Evolutionary conservation across 129 eudicot genomes (phyloP).

Genomic region (Arctium minus): DNA sequence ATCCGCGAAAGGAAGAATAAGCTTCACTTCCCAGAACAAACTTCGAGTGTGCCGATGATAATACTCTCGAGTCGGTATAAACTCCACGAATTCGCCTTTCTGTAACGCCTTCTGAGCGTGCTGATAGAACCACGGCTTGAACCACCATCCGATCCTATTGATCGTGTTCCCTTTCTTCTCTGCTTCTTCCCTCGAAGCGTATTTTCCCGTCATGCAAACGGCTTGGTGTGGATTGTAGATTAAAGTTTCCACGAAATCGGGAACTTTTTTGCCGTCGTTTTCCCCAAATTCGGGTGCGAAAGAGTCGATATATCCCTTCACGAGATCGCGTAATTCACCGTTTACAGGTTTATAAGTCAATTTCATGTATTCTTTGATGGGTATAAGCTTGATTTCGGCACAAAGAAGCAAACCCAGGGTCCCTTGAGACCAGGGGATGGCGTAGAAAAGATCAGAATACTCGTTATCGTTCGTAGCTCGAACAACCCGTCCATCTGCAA

Average conservation of each 20-base stretch:
- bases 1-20: constrained; percentile 30
- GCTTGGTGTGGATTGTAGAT: constrained; percentile 60
- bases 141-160: constrained; percentile 81
- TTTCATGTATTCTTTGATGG: constrained; percentile 68
- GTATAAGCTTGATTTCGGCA: constrained; percentile 80
- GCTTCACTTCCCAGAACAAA: constrained; percentile 23
- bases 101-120: constrained; percentile 64
- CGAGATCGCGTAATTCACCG: constrained; percentile 56
- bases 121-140: constrained; percentile 88
- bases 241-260: constrained; percentile 75
- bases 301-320: constrained; percentile 68
- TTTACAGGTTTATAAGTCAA: constrained; percentile 63
- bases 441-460: constrained; percentile 72
- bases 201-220: constrained; percentile 66
- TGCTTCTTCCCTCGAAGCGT: constrained; percentile 70
- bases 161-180: constrained; percentile 51
- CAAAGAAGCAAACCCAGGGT: constrained; percentile 76
- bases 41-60: constrained; percentile 61
- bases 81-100: constrained; percentile 80
- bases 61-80: constrained; percentile 76
- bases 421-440: constrained; percentile 95
- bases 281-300: constrained; percentile 65
- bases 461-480: constrained; percentile 91
- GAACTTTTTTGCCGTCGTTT: constrained; percentile 52
- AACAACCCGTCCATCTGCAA: constrained; percentile 65